Base-by-base conservation (phyloP, 139 green algal genomes). In the Zygnema cylindricum region DNA sequence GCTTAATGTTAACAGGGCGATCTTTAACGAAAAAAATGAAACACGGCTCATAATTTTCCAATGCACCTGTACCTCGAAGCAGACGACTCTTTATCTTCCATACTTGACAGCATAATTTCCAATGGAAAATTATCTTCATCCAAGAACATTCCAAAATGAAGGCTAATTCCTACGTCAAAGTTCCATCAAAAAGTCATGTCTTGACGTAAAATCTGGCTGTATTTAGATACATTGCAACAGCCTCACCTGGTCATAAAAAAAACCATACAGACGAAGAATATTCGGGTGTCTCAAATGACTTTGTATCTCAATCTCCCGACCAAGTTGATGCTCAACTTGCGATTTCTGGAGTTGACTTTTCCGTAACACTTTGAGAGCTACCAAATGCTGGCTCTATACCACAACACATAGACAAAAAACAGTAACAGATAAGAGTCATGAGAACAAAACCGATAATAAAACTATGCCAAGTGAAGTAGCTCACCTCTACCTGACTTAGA, bases 281-380 rank as follows among this genome's bases (percentile, higher is more conserved):
- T 99, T 99, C 57, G 96, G 95, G 90, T 99, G 97, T 2, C 96
- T 92, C 85, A 99, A 92, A 94, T 99, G 97, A 0, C 93, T 95
- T 93, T 99, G 97, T 82, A 99, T 99, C 94, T 99, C 97, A 42
- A 99, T 96, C 89, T 99, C 97, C 0, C 97, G 93, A 22, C 96
- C 90, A 71, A 99, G 93, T 93, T 99, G 97, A 92, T 99, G 98
- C 95, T 99, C 96, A 36, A 99, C 96, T 77, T 98, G 96, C 30
- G 93, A 97, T 78, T 96, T 88, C 86, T 97, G 93, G 49, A 99
- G 94, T 93, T 99, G 97, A 35, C 91, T 94, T 90, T 99, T 99
- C 93, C 98, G 97, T 33, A 99, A 92, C 69, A 99, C 97, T 95
- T 99, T 99, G 0, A 99, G 90, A 0, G 97, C 97, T 38, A 99